A percentile compares a stretch with the other conserved stretches of the same genome.
Evolutionary conservation across 148 eudicot genomes (phyloP).

Genomic region (Chenopodium berlandieri): DNA sequence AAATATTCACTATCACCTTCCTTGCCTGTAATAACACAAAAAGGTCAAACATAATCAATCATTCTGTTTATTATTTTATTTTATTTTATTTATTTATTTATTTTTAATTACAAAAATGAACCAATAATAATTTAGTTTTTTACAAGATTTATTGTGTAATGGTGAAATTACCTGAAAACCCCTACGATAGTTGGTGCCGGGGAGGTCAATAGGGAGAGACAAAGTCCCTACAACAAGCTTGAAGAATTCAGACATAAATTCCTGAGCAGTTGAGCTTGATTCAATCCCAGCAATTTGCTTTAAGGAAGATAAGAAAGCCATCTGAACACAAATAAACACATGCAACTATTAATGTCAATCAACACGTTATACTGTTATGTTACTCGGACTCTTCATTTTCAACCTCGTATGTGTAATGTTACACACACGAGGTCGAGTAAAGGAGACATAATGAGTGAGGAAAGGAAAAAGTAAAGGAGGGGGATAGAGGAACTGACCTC

Average conservation of each 20-base stretch:
- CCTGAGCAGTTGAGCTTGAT: constrained; percentile 45
- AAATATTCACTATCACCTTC: constrained; percentile 57
- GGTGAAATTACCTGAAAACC: constrained; percentile 62
- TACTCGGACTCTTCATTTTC: not conserved
- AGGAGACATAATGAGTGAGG: not conserved
- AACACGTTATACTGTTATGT: not conserved
- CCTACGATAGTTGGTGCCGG: constrained; percentile 69
- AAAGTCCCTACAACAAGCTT: constrained; percentile 79
- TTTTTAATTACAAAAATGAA: too few relatives aligned
- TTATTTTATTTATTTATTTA: too few relatives aligned
- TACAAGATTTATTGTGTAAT: not conserved
- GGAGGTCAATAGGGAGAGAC: constrained; percentile 85
- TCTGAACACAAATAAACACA: constrained; percentile 38
- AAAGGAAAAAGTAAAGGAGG: not conserved
- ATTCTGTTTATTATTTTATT: not conserved
- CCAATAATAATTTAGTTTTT: not conserved
- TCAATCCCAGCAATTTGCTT: constrained; percentile 71
- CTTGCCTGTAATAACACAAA: constrained; percentile 53
- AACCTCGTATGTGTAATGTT: not conserved
- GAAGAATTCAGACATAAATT: constrained; percentile 80
- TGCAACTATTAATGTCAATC: not conserved
- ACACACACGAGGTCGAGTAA: too few relatives aligned
- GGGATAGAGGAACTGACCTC: constrained; percentile 47
- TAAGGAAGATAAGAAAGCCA: constrained; percentile 77
- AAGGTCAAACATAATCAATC: not conserved